Evolutionary conservation across 148 eudicot species (phyloP), one percentile per base, ranked within the genome.

Genomic region (Polygonum maritimum): DNA sequence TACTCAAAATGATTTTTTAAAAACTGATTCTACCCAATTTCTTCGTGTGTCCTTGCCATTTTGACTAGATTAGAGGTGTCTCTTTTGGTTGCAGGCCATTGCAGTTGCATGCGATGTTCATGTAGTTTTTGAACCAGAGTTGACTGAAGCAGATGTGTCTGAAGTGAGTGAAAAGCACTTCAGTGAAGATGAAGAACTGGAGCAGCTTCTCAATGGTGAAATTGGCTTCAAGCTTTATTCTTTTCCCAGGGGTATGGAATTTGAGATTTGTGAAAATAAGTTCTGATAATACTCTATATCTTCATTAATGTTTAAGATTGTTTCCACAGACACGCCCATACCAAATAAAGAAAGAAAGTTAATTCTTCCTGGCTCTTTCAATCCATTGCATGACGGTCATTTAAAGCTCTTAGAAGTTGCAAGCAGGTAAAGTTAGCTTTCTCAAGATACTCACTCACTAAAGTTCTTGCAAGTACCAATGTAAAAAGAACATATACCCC

Each of bases 371-470:
- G 98, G 98, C 65, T 95, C 98, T 15, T 95, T 95, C 83, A 90
- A 90, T 81, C 98, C 98, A 18, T 83, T 95, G 79, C 98, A 95
- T 74, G 92, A 89, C 79, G 98, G 98, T 74, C 98, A 95, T 79
- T 77, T 92, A 55, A 94, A 86, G 83, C 97, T 95, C 74, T 83
- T 95, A 82, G 97, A 90, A 80, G 92, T 92, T 78, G 98, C 98
- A 63, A 76, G 83, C 76, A 87, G 91, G 98, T 92, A 86, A 15
- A 39, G 76, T 19, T 44, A 58, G 70, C 49, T 77, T 65, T 62
- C 54, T 73, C 36, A 79, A 33, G 58, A 62, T 6, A 58, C 36
- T 22, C 21, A 26, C 31, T 26, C 38, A 51, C 10, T 4, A 52
- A 54, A 16, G 1, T 21, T 16, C 21, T 7, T 62, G 5, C 13